Base-by-base conservation (phyloP, 805 yeast species). In the Candida palmyrensis region DNA sequence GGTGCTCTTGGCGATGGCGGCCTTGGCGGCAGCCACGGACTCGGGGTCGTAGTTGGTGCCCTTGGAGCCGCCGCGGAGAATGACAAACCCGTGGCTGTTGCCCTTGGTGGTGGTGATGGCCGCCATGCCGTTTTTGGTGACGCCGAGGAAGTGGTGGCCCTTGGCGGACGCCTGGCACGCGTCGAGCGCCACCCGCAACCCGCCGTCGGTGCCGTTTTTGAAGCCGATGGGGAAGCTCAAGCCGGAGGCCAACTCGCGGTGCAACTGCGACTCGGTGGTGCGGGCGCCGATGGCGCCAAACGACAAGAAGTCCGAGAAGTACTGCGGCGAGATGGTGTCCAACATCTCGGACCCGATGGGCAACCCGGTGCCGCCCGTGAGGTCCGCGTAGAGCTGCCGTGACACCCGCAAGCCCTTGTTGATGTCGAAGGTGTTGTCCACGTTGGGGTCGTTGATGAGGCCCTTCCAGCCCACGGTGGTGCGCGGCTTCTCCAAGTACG, bases 401-500 rank as follows among this genome's bases (percentile, higher is more conserved):
- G 97, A 77, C 25, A 85, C 75, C 50, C 87, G 77, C 44, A 90
- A 72, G 52, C 98, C 98, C 66, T 87, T 86, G 75, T 90, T 90
- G 59, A 90, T 92, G 59, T 90, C 82, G 77, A 82, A 92, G 30
- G 96, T 71, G 53, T 84, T 83, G 62, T 90, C 86, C 40, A 90
- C 77, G 53, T 90, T 95, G 29, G 98, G 98, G 63, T 90, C 98
- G 61, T 90, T 90, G 57, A 90, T 88, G 51, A 90, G 71, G 51
- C 98, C 98, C 66, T 90, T 90, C 98, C 98, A 90, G 44, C 98
- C 98, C 35, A 90, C 97, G 16, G 97, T 90, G 43, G 98, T 90
- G 71, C 98, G 82, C 52, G 98, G 98, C 66, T 90, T 90, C 67
- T 90, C 98, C 47, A 90, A 73, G 73, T 90, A 90, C 5, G 97